These are phyloP conservation scores for Umbelopsis sp. DNA, from an alignment of 192 early-diverging fungal species.

Conservation along the genomic window DNA sequence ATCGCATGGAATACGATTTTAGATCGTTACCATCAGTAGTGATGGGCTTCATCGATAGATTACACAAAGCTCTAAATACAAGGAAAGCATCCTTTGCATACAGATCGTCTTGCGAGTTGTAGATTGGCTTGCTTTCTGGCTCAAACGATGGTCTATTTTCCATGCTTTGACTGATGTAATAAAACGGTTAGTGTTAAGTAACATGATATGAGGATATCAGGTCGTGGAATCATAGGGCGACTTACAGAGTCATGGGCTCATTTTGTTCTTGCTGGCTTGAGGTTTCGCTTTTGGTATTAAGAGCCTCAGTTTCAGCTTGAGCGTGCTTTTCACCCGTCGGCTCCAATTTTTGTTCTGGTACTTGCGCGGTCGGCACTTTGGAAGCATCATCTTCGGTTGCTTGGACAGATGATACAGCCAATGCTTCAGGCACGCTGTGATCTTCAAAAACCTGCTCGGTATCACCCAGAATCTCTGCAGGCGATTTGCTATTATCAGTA, in stretches of 20 bases:
- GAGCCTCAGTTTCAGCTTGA: not conserved
- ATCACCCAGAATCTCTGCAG: conserved; percentile 7
- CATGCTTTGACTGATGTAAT: conserved; percentile 1
- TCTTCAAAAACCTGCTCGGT: conserved; percentile 19
- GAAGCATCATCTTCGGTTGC: not conserved
- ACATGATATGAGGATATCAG: not conserved
- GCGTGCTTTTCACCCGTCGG: not conserved
- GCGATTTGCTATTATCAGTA: not conserved
- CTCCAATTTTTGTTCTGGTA: not conserved
- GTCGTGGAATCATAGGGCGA: too few species aligned
- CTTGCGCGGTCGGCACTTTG: not conserved
- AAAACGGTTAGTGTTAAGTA: not conserved
- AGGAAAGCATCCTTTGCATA: conserved; percentile 74
- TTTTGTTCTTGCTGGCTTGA: too few species aligned
- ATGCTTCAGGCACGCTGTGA: conserved; percentile 10
- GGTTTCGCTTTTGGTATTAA: too few species aligned
- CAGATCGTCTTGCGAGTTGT: conserved; percentile 34
- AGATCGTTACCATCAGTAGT: conserved; percentile 69
- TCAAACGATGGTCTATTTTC: conserved; percentile 22
- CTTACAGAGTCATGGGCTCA: too few species aligned
- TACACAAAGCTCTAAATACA: conserved; percentile 86
- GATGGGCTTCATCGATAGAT: conserved; percentile 84
- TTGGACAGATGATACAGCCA: not conserved
- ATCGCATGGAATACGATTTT: conserved; percentile 79
- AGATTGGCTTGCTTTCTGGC: not conserved